Base-by-base conservation (phyloP, 2,329 filamentous ascomycete genomes). In the Chaetomiaceae sp. region DNA sequence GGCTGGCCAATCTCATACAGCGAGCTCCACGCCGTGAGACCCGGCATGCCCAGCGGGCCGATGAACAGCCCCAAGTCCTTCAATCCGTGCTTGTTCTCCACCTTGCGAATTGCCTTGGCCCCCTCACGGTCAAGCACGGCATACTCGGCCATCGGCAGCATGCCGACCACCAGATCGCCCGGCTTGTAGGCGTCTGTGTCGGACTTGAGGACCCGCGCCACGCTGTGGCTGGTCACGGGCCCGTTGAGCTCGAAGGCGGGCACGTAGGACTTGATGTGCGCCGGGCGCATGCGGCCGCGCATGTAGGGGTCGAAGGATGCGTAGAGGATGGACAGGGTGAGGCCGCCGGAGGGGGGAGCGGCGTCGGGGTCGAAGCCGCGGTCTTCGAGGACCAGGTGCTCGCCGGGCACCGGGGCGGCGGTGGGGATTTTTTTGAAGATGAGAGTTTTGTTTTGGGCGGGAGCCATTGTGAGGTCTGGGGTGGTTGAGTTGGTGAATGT, bases 301-400 rank as follows among this genome's bases (percentile, higher is more conserved):
- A 88, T 82, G 75, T 95, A 95, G 2, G 90, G 90, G 70, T 95
- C 90, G 72, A 87, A 87, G 37, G 88, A 91, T 59, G 84, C 77
- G 69, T 87, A 89, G 64, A 86, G 79, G 62, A 87, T 81, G 72
- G 89, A 81, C 59, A 86, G 72, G 31, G 82, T 81, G 46, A 95
- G 69, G 37, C 89, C 85, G 59, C 87, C 85, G 40, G 79, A 68
- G 23, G 83, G 78, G 23, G 83, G 78, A 6, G 79, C 68, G 47
- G 79, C 75, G 22, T 82, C 72, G 60, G 84, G 71, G 66, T 94
- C 88, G 59, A 91, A 84, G 20, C 81, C 76, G 55, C 79, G 78
- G 60, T 78, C 71, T 70, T 94, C 86, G 55, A 91, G 67, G 20
- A 71, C 73, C 51, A 95, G 74, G 69, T 95, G 75, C 70, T 92